Percentiles rank a stretch among this genome's conserved stretches.
Conservation (phyloP, 2,329 filamentous ascomycete genomes). For the Monilinia fructigena region DNA sequence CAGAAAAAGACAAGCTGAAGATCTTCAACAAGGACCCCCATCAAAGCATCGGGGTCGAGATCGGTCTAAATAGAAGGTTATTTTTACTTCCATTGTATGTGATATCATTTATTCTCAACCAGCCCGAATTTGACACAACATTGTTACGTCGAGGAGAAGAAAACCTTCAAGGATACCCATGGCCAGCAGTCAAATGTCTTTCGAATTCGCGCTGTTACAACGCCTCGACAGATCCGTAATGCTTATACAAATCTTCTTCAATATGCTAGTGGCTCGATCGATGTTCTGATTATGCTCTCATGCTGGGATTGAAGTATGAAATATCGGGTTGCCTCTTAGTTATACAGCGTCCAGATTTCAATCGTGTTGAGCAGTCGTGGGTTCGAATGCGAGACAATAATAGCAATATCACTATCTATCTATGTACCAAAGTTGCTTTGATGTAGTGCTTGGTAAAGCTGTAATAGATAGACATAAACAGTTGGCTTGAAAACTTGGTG, state of each 20-base stretch:
- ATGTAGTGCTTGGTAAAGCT: neutral
- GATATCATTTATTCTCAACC: neutral
- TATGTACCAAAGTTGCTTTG: too few species aligned
- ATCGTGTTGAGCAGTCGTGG: neutral
- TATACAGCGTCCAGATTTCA: neutral
- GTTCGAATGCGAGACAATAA: neutral
- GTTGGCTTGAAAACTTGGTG: neutral
- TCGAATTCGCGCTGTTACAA: neutral
- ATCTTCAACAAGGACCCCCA: slow-evolving; percentile 1
- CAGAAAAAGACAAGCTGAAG: neutral
- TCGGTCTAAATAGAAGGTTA: neutral
- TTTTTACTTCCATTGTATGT: neutral
- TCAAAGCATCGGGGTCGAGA: slow-evolving; percentile 8
- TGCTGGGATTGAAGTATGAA: too few species aligned
- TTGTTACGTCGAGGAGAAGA: neutral
- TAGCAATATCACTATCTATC: neutral
- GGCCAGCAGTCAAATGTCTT: neutral
- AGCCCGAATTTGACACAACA: neutral
- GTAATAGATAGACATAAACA: neutral
- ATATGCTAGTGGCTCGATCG: neutral
- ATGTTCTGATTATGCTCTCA: too few species aligned
- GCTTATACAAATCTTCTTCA: neutral
- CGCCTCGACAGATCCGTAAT: neutral
- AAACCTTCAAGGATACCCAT: neutral
- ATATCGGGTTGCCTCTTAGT: neutral